phyloP scores from a whole-genome alignment of 441 rosid genomes.

The Erodium trifolium region DNA sequence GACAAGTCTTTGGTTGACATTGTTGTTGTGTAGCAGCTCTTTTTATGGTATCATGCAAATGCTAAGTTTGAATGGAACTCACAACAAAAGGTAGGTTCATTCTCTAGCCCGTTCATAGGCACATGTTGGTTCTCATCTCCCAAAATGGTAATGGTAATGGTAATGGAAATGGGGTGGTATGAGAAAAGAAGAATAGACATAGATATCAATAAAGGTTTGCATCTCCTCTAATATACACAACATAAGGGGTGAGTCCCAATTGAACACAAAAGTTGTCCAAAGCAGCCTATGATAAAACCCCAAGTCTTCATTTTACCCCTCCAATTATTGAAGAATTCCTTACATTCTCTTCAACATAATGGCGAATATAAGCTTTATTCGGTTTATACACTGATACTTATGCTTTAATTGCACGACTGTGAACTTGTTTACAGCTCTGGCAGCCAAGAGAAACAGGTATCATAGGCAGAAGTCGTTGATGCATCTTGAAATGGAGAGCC shows the following conservation, averaged over 20 bases:
- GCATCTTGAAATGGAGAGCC: conserved; percentile 93
- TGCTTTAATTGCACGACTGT: not conserved
- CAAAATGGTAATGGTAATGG: not conserved
- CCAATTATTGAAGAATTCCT: too few relatives aligned
- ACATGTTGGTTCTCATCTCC: not conserved
- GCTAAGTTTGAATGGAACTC: too few relatives aligned
- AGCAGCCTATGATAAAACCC: not conserved
- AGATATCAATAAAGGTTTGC: too few relatives aligned
- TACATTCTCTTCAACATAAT: not conserved
- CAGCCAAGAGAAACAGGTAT: conserved; percentile 84
- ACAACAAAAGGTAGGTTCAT: not conserved
- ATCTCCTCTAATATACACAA: not conserved
- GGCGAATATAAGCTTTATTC: not conserved
- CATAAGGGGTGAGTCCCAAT: not conserved
- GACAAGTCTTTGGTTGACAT: too few relatives aligned
- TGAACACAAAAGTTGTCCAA: not conserved
- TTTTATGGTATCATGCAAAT: too few relatives aligned
- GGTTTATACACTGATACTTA: not conserved
- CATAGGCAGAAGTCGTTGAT: conserved; percentile 87
- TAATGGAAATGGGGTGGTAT: not conserved
- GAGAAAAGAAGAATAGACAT: not conserved
- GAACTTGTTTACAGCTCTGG: conserved; percentile 44
- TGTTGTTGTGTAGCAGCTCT: too few relatives aligned
- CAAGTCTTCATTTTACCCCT: too few relatives aligned
- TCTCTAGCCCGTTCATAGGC: not conserved